These are phyloP conservation scores for Guillardia theta DNA, from an alignment of 78 protist species.

Conservation along the genomic window DNA sequence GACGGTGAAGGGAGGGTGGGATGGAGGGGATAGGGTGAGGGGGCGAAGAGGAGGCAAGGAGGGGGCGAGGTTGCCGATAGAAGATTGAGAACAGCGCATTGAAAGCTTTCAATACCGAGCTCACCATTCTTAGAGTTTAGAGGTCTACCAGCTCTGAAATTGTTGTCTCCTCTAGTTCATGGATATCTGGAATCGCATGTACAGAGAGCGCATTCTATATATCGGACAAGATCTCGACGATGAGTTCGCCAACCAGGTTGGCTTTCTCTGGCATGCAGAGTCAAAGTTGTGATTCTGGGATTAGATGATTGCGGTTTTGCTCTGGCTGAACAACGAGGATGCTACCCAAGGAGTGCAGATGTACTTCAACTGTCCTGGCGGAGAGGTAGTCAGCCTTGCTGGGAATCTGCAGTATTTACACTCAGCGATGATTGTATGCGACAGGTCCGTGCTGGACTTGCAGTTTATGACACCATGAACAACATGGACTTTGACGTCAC, in stretches of 20 bases:
- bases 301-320: neutral
- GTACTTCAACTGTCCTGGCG: conserved; percentile 26
- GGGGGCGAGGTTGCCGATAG: no score
- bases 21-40: no score
- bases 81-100: no score
- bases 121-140: neutral
- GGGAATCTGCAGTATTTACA: no score
- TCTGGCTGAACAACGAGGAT: neutral
- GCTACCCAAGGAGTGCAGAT: neutral
- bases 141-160: neutral
- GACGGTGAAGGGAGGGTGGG: no score
- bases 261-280: neutral
- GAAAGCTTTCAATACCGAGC: no score
- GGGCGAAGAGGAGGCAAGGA: no score
- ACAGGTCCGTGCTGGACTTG: conserved; percentile 17
- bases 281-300: neutral
- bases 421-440: no score
- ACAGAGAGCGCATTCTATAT: neutral
- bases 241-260: conserved; percentile 28
- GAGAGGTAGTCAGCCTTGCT: no score
- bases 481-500: neutral
- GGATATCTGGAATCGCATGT: conserved; percentile 14
- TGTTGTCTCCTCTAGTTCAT: neutral
- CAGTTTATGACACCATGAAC: conserved; percentile 13
- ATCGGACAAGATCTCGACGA: conserved; percentile 27